These are phyloP conservation scores for Ophiosphaerella narmari DNA, from an alignment of 2,329 filamentous ascomycete genomes.

Conservation along the genomic window DNA sequence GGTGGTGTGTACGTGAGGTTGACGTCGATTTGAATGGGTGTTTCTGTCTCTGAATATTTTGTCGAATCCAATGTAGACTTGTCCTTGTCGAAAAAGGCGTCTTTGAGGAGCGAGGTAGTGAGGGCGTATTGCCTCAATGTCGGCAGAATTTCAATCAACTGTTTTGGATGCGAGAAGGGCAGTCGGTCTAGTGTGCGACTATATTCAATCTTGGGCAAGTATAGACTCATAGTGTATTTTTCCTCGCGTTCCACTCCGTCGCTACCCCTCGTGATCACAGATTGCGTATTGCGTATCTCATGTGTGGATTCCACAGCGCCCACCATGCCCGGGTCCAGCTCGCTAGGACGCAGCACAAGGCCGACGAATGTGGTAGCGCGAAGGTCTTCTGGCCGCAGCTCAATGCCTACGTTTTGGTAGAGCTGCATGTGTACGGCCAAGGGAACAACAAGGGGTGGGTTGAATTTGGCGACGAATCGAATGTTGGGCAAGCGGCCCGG, in stretches of 20 bases:
- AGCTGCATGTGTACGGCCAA: constrained; percentile 67
- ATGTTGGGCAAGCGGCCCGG: constrained; percentile 68
- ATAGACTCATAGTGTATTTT: constrained; percentile 63
- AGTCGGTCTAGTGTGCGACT: constrained; percentile 69
- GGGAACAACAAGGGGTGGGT: constrained; percentile 74
- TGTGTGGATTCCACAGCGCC: constrained; percentile 45
- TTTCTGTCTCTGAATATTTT: constrained; percentile 40
- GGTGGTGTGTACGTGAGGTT: constrained; percentile 39
- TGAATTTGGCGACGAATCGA: constrained; percentile 74
- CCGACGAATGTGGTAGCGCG: constrained; percentile 52
- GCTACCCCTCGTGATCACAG: constrained; percentile 48
- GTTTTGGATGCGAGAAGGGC: constrained; percentile 77
- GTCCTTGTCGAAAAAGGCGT: constrained; percentile 56
- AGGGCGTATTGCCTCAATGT: constrained; percentile 74
- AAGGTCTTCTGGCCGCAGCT: constrained; percentile 60
- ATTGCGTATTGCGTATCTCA: constrained; percentile 57
- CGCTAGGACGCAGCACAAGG: constrained; percentile 57
- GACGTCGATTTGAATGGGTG: constrained; percentile 34
- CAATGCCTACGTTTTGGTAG: constrained; percentile 61
- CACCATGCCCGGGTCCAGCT: constrained; percentile 60
- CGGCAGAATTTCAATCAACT: constrained; percentile 75
- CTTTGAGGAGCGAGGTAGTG: constrained; percentile 66
- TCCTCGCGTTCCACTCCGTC: constrained; percentile 28
- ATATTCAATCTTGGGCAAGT: constrained; percentile 74
- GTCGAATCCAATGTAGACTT: constrained; percentile 2